phyloP scores from a whole-genome alignment of 192 early-diverging fungal genomes.

The Obelidium mucronatum region DNA sequence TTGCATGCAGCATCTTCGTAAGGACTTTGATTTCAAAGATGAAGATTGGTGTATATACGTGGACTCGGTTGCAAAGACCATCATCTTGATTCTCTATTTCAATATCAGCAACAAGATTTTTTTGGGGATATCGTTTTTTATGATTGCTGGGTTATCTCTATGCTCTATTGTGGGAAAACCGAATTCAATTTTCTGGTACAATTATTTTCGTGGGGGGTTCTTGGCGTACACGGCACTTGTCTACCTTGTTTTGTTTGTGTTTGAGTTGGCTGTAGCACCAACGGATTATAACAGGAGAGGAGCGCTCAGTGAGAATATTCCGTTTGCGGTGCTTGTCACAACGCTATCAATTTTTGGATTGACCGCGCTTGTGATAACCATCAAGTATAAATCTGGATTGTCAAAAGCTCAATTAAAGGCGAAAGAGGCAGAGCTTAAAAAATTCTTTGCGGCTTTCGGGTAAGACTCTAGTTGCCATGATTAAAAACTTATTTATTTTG shows the following conservation, averaged over 20 bases:
- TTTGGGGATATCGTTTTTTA: not conserved
- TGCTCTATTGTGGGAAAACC: constrained; percentile 9
- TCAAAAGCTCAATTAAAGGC: not conserved
- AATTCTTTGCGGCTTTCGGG: constrained; percentile 27
- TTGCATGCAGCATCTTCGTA: not conserved
- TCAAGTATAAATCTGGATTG: not conserved
- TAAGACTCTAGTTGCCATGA: no score
- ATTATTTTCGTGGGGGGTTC: not conserved
- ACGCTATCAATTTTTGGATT: not conserved
- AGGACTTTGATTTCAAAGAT: constrained; percentile 20
- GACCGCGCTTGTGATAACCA: not conserved
- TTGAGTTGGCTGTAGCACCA: not conserved
- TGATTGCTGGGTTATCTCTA: constrained; percentile 3
- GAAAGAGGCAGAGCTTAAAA: constrained; percentile 16
- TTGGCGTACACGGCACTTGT: constrained; percentile 1
- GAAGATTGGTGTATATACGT: constrained; percentile 13
- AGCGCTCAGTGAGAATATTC: not conserved
- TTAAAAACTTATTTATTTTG: no score
- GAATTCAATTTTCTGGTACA: constrained; percentile 7
- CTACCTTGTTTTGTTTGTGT: not conserved
- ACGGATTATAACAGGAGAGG: not conserved
- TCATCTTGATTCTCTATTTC: constrained; percentile 14
- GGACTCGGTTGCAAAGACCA: constrained; percentile 13
- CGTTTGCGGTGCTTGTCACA: not conserved
- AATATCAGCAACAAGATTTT: not conserved